A percentile compares a stretch with the other conserved stretches of the same genome.
phyloP scores from a whole-genome alignment of 2,329 filamentous ascomycete genomes.

The Nothophoma quercina region DNA sequence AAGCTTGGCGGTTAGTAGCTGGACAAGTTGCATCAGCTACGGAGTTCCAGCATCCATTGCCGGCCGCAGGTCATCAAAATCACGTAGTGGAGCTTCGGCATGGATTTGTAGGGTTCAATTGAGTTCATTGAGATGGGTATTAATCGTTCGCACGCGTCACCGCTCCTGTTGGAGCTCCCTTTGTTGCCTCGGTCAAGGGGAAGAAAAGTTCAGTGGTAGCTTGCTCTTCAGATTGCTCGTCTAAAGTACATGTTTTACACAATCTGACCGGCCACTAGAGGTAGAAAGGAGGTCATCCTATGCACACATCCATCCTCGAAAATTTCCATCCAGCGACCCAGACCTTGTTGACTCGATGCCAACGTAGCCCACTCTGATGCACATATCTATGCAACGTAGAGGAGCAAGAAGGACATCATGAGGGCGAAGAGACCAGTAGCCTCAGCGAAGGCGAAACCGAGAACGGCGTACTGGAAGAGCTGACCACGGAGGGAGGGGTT shows the following conservation, averaged over 20 bases:
- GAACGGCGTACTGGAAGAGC: conserved; percentile 95
- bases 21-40: conserved; percentile 31
- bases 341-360: conserved; percentile 45
- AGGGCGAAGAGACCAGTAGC: conserved; percentile 74
- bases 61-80: conserved; percentile 29
- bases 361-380: conserved; percentile 40
- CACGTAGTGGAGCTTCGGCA: conserved; percentile 28
- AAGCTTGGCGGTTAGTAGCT: conserved; percentile 41
- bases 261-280: conserved; percentile 53
- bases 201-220: conserved; percentile 47
- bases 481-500: conserved; percentile 94
- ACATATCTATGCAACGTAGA: conserved; percentile 53
- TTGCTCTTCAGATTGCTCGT: conserved; percentile 53
- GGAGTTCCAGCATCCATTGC: conserved; percentile 24
- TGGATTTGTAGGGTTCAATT: conserved; percentile 28
- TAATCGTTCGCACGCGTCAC: conserved; percentile 36
- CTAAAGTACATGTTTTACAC: conserved; percentile 55
- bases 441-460: conserved; percentile 94
- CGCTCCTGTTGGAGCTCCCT: conserved; percentile 30
- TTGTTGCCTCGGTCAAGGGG: conserved; percentile 34
- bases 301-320: conserved; percentile 51
- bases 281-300: conserved; percentile 49
- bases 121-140: conserved; percentile 38
- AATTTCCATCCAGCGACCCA: conserved; percentile 48
- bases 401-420: conserved; percentile 57